Evolutionary conservation across 306 rosid genomes (phyloP), one percentile per base, ranked within the genome.

Genomic region (Rosa chinensis): DNA sequence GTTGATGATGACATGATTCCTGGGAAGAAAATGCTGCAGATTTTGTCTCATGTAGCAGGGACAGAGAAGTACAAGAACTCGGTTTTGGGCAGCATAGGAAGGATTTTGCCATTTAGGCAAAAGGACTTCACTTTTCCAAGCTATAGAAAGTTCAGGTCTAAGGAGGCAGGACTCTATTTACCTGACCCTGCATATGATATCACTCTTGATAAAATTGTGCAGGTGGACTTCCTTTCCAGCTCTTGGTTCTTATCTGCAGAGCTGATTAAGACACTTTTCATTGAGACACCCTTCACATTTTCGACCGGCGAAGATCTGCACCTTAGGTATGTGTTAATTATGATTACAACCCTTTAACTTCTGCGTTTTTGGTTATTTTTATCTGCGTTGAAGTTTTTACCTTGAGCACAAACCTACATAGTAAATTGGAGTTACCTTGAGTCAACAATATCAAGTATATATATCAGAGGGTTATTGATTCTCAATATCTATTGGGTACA

Each of bases 141-240:
- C 77, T 95, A 95, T 63, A 86, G 98, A 61, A 95, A 95, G 84
- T 95, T 93, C 77, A 78, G 96, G 76, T 95, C 98, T 5, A 95
- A 91, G 77, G 98, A 95, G 77, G 93, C 98, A 59, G 99, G 99
- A 49, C 85, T 95, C 68, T 95, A 95, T 83, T 87, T 95, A 86
- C 99, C 99, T 6, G 97, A 95, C 85, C 99, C 98, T 62, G 99
- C 99, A 77, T 95, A 93, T 79, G 90, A 95, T 78, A 95, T 95
- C 84, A 89, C 93, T 0, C 86, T 93, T 74, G 92, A 91, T 73
- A 91, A 87, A 82, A 89, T 95, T 81, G 96, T 95, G 80, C 97
- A 95, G 96, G 99, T 95, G 16, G 99, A 95, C 81, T 95, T 95
- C 80, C 91, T 95, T 4, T 95, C 99, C 7, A 95, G 99, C 82